Conservation (phyloP, 73 alveolate species). For the Paramecium octaurelia region DNA sequence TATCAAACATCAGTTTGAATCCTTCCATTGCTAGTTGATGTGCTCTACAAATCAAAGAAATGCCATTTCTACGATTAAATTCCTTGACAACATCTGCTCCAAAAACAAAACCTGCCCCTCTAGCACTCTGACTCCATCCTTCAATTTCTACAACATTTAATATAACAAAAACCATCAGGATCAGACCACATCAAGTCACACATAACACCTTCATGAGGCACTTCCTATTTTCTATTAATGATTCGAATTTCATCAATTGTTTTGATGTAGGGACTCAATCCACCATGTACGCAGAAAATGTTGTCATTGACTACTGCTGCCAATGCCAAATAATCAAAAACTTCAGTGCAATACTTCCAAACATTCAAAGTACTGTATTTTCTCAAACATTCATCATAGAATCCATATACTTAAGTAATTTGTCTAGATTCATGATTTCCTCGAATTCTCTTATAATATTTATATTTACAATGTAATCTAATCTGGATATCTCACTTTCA, state of each 20-base stretch:
- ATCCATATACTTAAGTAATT: constrained; percentile 89
- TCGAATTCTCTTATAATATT: constrained; percentile 61
- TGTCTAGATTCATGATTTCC: constrained; percentile 83
- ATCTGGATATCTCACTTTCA: constrained; percentile 68
- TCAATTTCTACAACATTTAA: constrained; percentile 48
- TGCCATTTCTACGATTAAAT: constrained; percentile 80
- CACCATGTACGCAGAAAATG: constrained; percentile 96
- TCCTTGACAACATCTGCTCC: constrained; percentile 91
- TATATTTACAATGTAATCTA: neutral
- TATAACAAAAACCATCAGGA: constrained; percentile 82
- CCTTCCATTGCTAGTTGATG: constrained; percentile 98
- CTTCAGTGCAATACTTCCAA: constrained; percentile 99
- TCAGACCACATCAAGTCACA: constrained; percentile 95
- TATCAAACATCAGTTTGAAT: constrained; percentile 86
- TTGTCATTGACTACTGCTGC: constrained; percentile 94
- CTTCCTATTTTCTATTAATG: constrained; percentile 87
- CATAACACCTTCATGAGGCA: constrained; percentile 95
- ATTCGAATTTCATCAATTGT: constrained; percentile 45
- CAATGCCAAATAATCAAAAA: constrained; percentile 95
- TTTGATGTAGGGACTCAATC: constrained; percentile 79
- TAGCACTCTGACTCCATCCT: constrained; percentile 91
- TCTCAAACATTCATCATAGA: constrained; percentile 94
- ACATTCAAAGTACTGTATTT: constrained; percentile 95
- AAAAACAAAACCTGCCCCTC: constrained; percentile 97
- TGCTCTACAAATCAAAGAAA: constrained; percentile 90